Conservation (phyloP, 1,139 yeast genomes). For the Petasospora fabianii region DNA sequence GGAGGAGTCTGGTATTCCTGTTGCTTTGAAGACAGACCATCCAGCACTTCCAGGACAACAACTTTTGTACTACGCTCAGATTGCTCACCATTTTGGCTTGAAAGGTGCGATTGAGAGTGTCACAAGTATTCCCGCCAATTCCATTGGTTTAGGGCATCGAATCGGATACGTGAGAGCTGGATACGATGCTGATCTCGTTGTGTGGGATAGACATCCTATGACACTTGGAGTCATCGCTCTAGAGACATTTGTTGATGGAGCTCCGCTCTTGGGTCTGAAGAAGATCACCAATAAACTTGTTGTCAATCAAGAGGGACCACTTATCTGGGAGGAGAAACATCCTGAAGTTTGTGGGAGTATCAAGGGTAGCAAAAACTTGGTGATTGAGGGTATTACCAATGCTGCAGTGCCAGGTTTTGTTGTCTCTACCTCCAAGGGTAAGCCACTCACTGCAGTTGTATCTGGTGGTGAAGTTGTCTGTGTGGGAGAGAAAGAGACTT, state of each 20-base stretch:
- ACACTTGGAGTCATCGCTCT: slow-evolving; percentile 4
- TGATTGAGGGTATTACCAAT: slow-evolving; percentile 3
- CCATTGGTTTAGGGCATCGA: slow-evolving; percentile 5
- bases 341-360: background rate
- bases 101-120: slow-evolving; percentile 4
- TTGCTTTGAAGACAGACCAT: slow-evolving; percentile 9
- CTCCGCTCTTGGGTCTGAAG: slow-evolving; percentile 3
- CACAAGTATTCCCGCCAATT: slow-evolving; percentile 6
- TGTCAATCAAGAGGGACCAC: background rate
- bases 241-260: slow-evolving; percentile 9
- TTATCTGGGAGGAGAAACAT: background rate
- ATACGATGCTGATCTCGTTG: slow-evolving; percentile 9
- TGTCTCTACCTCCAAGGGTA: background rate
- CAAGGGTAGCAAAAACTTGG: slow-evolving; percentile 1
- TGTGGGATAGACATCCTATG: slow-evolving; percentile 11
- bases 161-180: slow-evolving; percentile 8
- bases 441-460: slow-evolving; percentile 4
- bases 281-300: background rate
- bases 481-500: slow-evolving; percentile 2
- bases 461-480: slow-evolving; percentile 2
- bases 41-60: slow-evolving; percentile 11
- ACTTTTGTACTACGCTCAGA: slow-evolving; percentile 5
- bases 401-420: slow-evolving; percentile 4
- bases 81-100: slow-evolving; percentile 8
- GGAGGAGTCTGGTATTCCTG: slow-evolving; percentile 5